Conservation (phyloP, 148 eudicot species). For the Heliosperma pusillum region DNA sequence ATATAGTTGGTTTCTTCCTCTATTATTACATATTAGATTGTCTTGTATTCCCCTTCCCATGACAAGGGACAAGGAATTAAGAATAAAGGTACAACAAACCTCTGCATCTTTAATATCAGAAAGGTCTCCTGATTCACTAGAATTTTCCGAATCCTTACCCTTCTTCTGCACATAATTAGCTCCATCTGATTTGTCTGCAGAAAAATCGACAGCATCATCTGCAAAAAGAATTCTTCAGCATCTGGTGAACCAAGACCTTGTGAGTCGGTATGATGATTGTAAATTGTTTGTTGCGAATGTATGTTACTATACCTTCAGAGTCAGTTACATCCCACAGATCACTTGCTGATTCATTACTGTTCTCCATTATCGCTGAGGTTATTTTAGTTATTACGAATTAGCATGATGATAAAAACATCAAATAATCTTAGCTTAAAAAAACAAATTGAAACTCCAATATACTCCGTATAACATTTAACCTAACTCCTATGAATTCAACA, state of each 20-base stretch:
- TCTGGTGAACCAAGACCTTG: not conserved
- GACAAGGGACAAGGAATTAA: not conserved
- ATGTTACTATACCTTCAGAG: slow-evolving; percentile 25
- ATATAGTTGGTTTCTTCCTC: slow-evolving; percentile 1
- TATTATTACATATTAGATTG: not conserved
- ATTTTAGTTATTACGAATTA: not conserved
- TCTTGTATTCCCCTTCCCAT: not conserved
- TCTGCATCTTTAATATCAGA: slow-evolving; percentile 38
- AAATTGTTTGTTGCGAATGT: not conserved
- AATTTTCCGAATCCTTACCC: slow-evolving; percentile 20
- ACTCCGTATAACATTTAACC: not conserved
- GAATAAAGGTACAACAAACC: slow-evolving; percentile 15
- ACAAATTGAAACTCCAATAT: no score
- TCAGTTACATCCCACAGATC: slow-evolving; percentile 21
- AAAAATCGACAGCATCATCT: slow-evolving; percentile 16
- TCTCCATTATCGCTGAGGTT: slow-evolving; percentile 13
- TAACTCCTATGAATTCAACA: not conserved
- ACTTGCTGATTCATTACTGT: slow-evolving; percentile 10
- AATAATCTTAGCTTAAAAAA: not conserved
- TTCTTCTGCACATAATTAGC: slow-evolving; percentile 8
- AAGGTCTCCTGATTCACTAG: slow-evolving; percentile 26
- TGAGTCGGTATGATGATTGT: not conserved
- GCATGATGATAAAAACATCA: not conserved
- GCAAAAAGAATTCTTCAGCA: not conserved
- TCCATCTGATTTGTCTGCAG: not conserved